A percentile compares a stretch with the other conserved stretches of the same genome.
phyloP scores from a whole-genome alignment of 768 basidiomycete species.

The Phlebiopsis gigantea region DNA sequence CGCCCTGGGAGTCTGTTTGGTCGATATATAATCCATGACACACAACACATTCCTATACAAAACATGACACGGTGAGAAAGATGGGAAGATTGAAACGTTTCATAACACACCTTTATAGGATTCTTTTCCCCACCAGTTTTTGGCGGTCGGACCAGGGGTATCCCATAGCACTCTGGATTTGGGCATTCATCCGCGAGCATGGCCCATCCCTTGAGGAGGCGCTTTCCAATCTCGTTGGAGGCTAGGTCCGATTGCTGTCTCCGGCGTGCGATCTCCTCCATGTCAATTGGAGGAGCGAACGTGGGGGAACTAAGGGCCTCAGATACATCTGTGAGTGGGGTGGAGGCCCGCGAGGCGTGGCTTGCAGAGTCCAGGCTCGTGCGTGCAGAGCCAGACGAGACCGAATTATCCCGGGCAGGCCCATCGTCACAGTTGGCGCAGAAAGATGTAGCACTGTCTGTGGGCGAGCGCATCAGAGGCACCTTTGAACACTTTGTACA shows the following conservation, averaged over 20 bases:
- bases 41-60: constrained; percentile 70
- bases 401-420: constrained; percentile 7
- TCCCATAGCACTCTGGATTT: constrained; percentile 61
- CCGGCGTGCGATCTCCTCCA: constrained; percentile 58
- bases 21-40: constrained; percentile 60
- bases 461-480: constrained; percentile 74
- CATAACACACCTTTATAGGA: constrained; percentile 53
- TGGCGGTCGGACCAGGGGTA: constrained; percentile 81
- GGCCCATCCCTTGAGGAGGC: constrained; percentile 78
- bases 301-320: constrained; percentile 54
- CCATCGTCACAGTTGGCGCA: constrained; percentile 62
- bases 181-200: constrained; percentile 89
- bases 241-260: constrained; percentile 80
- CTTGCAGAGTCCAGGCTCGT: constrained; percentile 44
- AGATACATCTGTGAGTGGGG: constrained; percentile 75
- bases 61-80: background rate
- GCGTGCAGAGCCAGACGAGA: background rate
- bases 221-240: constrained; percentile 72
- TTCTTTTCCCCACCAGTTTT: constrained; percentile 55
- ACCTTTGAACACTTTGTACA: constrained; percentile 57
- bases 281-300: constrained; percentile 61
- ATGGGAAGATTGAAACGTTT: background rate
- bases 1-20: constrained; percentile 46
- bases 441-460: constrained; percentile 41
- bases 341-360: constrained; percentile 57